These are phyloP conservation scores for Podosphaera xanthii DNA, from an alignment of 2,329 filamentous ascomycete species.

Conservation along the genomic window DNA sequence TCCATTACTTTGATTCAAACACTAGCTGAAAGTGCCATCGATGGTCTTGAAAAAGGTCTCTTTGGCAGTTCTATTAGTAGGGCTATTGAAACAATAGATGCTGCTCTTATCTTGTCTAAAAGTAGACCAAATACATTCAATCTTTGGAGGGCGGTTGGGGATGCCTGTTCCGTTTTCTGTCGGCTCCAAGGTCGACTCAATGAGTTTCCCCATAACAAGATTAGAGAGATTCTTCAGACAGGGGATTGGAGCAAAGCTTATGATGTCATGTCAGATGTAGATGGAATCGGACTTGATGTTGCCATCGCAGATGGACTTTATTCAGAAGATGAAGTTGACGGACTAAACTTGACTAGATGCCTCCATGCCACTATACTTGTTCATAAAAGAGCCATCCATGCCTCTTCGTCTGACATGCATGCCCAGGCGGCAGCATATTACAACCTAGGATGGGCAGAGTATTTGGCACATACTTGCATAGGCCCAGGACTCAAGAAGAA, in stretches of 20 bases:
- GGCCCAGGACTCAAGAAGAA: slow-evolving; percentile 28
- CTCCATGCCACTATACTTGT: slow-evolving; percentile 57
- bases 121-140: slow-evolving; percentile 58
- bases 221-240: slow-evolving; percentile 33
- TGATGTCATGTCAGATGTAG: slow-evolving; percentile 42
- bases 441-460: slow-evolving; percentile 87
- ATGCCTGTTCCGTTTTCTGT: slow-evolving; percentile 69
- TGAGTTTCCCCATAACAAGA: slow-evolving; percentile 34
- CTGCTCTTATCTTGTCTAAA: slow-evolving; percentile 37
- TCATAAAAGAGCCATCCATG: slow-evolving; percentile 65
- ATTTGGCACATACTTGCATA: slow-evolving; percentile 52
- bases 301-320: slow-evolving; percentile 16
- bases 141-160: slow-evolving; percentile 79
- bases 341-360: slow-evolving; percentile 28
- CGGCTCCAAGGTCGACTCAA: slow-evolving; percentile 45
- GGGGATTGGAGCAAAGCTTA: slow-evolving; percentile 30
- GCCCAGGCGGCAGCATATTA: slow-evolving; percentile 93
- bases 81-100: slow-evolving; percentile 43
- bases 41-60: slow-evolving; percentile 56
- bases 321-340: slow-evolving; percentile 14
- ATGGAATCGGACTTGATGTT: slow-evolving; percentile 30
- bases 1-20: slow-evolving; percentile 74
- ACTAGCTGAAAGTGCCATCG: slow-evolving; percentile 58
- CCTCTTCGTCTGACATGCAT: slow-evolving; percentile 50
- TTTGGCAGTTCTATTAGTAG: slow-evolving; percentile 64